phyloP scores from a whole-genome alignment of 768 basidiomycete genomes.

The Tulasnella sp. region DNA sequence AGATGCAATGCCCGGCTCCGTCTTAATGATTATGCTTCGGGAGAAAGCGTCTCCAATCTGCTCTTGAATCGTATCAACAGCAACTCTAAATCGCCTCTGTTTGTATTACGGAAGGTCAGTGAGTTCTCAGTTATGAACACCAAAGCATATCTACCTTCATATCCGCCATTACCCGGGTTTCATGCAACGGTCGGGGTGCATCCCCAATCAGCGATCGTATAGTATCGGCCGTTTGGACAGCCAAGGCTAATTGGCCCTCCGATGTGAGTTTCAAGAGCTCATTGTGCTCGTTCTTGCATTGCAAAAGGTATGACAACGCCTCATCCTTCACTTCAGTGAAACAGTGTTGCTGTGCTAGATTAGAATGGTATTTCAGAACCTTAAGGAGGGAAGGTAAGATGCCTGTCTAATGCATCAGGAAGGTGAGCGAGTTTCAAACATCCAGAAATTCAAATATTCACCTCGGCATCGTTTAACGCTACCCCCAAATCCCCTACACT shows the following conservation, averaged over 20 bases:
- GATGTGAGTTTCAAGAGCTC: slow-evolving; percentile 38
- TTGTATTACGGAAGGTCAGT: not conserved
- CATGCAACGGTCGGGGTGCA: slow-evolving; percentile 42
- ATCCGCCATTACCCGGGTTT: slow-evolving; percentile 34
- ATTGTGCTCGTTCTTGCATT: slow-evolving; percentile 40
- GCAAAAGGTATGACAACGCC: slow-evolving; percentile 44
- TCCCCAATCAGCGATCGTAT: slow-evolving; percentile 38
- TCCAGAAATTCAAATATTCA: slow-evolving; percentile 22
- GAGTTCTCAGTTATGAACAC: not conserved
- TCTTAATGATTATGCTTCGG: not conserved
- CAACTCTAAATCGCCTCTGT: slow-evolving; percentile 11
- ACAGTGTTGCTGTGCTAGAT: slow-evolving; percentile 50
- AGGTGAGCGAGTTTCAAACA: not conserved
- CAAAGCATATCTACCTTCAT: slow-evolving; percentile 12
- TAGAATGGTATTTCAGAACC: slow-evolving; percentile 47
- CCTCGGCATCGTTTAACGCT: slow-evolving; percentile 49
- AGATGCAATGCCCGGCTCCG: not conserved
- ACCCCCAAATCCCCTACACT: slow-evolving; percentile 45
- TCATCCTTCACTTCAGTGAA: slow-evolving; percentile 44
- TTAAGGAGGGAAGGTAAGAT: slow-evolving; percentile 49
- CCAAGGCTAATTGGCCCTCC: slow-evolving; percentile 53
- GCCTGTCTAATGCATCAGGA: slow-evolving; percentile 43
- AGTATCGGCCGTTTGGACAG: slow-evolving; percentile 37
- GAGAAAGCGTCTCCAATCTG: slow-evolving; percentile 17
- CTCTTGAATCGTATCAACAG: slow-evolving; percentile 17